phyloP scores from a whole-genome alignment of 371 early-diverging fungal species.

The Blakeslea trispora region DNA sequence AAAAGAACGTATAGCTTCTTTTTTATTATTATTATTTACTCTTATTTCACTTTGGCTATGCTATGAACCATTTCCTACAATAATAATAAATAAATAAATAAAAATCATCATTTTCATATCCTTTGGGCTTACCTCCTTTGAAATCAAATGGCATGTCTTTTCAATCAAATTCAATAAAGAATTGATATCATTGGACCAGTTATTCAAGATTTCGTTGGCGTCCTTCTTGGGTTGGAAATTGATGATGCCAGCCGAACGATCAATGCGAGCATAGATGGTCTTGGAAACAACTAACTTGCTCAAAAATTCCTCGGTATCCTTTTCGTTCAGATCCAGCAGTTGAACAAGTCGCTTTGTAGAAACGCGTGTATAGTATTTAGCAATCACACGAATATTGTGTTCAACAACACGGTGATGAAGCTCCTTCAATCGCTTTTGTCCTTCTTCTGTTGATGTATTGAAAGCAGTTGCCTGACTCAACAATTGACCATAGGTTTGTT shows the following conservation, averaged over 20 bases:
- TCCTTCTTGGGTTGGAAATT: conserved; percentile 84
- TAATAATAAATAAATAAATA: background rate
- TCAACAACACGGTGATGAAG: conserved; percentile 94
- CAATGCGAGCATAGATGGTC: conserved; percentile 94
- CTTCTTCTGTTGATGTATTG: conserved; percentile 69
- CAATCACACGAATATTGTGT: conserved; percentile 96
- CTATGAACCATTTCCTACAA: conserved; percentile 78
- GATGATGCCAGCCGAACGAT: conserved; percentile 90
- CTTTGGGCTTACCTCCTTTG: conserved; percentile 75
- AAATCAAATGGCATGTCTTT: conserved; percentile 95
- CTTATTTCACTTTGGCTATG: conserved; percentile 69
- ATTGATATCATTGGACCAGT: conserved; percentile 92
- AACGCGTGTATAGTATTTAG: conserved; percentile 93
- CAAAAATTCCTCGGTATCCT: conserved; percentile 87
- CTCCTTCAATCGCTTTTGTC: conserved; percentile 78
- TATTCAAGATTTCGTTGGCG: conserved; percentile 85
- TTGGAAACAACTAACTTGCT: conserved; percentile 91
- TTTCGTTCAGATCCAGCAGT: conserved; percentile 49
- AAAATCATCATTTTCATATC: too few relatives aligned
- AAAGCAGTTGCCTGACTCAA: conserved; percentile 77
- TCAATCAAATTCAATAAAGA: conserved; percentile 86
- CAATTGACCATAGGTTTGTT: conserved; percentile 78
- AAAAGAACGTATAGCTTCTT: conserved; percentile 16
- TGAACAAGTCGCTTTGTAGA: conserved; percentile 65
- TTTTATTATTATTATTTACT: conserved; percentile 3